Percentiles rank a stretch among this genome's conserved stretches.
Evolutionary conservation across 305 asterid genomes (phyloP).

Genomic region (Fraxinus dipetala): DNA sequence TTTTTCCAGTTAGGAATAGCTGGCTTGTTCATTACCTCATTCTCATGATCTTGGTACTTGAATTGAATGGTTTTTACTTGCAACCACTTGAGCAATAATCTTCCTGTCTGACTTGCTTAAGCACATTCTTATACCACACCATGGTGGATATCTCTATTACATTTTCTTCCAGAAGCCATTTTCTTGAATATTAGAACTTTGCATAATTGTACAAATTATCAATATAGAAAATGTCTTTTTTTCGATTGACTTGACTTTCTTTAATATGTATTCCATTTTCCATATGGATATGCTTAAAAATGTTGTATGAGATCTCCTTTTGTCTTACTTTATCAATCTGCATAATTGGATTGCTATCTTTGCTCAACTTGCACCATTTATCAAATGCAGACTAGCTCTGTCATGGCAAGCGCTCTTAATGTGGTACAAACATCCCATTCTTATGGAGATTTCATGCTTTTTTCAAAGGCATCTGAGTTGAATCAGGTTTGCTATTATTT

Average conservation of each 20-base stretch:
- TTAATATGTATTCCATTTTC: background rate
- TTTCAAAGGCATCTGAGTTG: constrained; percentile 62
- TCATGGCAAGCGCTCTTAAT: constrained; percentile 74
- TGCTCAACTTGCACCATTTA: constrained; percentile 19
- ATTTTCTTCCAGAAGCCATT: background rate
- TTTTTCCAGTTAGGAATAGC: background rate
- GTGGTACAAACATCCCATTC: constrained; percentile 79
- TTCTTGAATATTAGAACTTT: background rate
- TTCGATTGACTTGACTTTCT: background rate
- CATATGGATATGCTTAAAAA: background rate
- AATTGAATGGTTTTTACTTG: background rate
- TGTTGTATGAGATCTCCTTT: background rate
- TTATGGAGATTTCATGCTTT: constrained; percentile 77
- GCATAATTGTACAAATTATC: background rate
- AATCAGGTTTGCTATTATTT: constrained; percentile 56
- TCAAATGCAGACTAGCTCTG: constrained; percentile 67
- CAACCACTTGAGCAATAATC: background rate
- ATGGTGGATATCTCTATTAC: background rate
- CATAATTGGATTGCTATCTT: background rate
- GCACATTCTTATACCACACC: background rate
- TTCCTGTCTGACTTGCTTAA: background rate
- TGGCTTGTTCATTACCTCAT: background rate
- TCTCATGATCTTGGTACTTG: background rate
- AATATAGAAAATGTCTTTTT: background rate
- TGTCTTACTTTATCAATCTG: background rate